phyloP scores from a whole-genome alignment of 306 rosid species.

The Lablab purpureus region DNA sequence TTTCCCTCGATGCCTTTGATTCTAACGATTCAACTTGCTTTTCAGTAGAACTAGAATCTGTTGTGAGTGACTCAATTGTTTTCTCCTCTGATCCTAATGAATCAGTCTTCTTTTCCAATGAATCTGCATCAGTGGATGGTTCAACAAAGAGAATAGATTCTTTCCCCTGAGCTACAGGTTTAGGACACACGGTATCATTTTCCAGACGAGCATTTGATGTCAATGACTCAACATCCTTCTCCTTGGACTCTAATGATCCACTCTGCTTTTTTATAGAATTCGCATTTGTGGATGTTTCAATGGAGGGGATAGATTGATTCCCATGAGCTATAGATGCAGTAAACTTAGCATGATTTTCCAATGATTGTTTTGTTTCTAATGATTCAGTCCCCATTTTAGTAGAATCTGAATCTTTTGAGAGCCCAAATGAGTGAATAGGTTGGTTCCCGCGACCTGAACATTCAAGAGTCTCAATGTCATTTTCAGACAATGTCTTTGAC shows the following conservation, averaged over 20 bases:
- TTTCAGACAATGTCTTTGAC: constrained; percentile 33
- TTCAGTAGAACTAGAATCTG: constrained; percentile 20
- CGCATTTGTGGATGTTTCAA: constrained; percentile 29
- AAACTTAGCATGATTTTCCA: constrained; percentile 46
- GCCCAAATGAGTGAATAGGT: constrained; percentile 41
- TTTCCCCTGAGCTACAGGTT: too few species aligned
- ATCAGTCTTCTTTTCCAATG: constrained; percentile 46
- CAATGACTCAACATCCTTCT: too few species aligned
- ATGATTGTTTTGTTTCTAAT: constrained; percentile 44
- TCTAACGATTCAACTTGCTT: constrained; percentile 46
- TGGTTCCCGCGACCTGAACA: constrained; percentile 38
- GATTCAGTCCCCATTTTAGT: constrained; percentile 25
- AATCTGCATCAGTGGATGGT: constrained; percentile 33
- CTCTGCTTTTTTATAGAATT: constrained; percentile 25
- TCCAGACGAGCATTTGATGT: too few species aligned
- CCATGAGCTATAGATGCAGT: constrained; percentile 37
- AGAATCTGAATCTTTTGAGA: constrained; percentile 42
- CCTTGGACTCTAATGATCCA: constrained; percentile 31
- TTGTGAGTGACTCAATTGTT: constrained; percentile 29
- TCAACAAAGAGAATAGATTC: constrained; percentile 29
- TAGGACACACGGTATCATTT: too few species aligned
- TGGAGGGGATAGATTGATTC: constrained; percentile 47
- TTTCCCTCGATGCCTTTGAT: constrained; percentile 43
- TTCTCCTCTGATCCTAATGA: constrained; percentile 32
- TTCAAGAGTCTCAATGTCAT: constrained; percentile 35